These are phyloP conservation scores for Coelastrella sp. DNA, from an alignment of 139 green algal species.

Conservation along the genomic window DNA sequence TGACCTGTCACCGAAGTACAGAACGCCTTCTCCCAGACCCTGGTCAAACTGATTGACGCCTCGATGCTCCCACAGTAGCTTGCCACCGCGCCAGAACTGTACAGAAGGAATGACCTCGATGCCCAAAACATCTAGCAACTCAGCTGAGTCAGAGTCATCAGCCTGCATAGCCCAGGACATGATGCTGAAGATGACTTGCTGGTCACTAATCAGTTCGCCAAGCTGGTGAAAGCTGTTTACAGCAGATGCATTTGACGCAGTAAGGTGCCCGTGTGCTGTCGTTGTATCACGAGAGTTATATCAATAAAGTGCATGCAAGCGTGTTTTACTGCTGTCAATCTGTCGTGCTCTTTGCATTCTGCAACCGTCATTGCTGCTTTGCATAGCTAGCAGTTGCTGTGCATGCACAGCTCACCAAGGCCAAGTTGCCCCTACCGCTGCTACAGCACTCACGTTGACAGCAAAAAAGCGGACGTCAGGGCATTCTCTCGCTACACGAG, in stretches of 20 bases:
- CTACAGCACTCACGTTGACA: conserved; percentile 62
- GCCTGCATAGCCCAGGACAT: conserved; percentile 63
- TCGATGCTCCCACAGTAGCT: conserved; percentile 86
- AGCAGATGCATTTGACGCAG: too few species aligned
- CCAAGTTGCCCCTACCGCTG: not conserved
- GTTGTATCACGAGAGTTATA: too few species aligned
- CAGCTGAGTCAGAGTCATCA: conserved; percentile 62
- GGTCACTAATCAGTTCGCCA: too few species aligned
- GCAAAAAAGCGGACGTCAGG: conserved; percentile 79
- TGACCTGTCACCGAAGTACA: conserved; percentile 54
- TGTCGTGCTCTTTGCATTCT: too few species aligned
- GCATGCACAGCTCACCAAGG: not conserved
- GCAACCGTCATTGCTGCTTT: too few species aligned
- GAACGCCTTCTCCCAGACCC: conserved; percentile 70
- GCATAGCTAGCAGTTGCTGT: not conserved
- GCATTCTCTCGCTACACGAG: conserved; percentile 83
- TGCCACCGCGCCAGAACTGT: conserved; percentile 80
- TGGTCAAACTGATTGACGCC: conserved; percentile 74
- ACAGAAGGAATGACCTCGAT: conserved; percentile 83
- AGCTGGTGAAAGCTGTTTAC: too few species aligned
- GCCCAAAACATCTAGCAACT: conserved; percentile 75
- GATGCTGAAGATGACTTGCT: too few species aligned
- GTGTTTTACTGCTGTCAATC: too few species aligned
- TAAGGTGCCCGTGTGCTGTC: too few species aligned
- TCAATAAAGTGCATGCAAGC: too few species aligned